Base-by-base conservation (phyloP, 169 alveolate species). In the Eimeria praecox region DNA sequence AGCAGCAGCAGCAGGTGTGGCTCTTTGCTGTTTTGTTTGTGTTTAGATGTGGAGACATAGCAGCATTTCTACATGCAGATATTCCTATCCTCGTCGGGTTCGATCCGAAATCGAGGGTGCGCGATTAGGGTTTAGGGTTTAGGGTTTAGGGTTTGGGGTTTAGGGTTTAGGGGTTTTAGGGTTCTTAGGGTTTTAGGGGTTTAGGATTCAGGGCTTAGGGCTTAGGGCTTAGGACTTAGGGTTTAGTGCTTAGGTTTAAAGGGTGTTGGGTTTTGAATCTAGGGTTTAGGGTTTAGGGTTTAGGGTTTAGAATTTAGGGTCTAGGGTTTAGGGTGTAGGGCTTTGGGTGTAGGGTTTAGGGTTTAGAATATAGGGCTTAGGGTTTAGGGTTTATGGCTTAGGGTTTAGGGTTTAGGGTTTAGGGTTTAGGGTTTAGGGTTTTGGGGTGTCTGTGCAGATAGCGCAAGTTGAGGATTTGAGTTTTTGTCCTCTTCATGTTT, bases 31-130 rank as follows among this genome's bases (percentile, higher is more conserved):
- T 3, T 82, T 8, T 56, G 66, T 18, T 14, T 16, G 66, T 27
- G 75, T 52, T 30, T 75, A 82, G 91, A 10, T 33, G 3, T 14
- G 91, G 91, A 12, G 91, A 82, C 52, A 10, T 82, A 3, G 91
- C 91, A 20, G 91, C 66, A 9, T 52, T 82, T 33, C 20, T 82
- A 38, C 73, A 27, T 46, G 91, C 91, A 46, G 91, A 82, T 52
- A 27, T 82, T 1, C 35, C 91, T 9, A 82, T 82, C 49, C 62
- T 54, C 22, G 38, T 82, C 2, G 91, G 91, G 30, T 38, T 9
- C 22, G 6, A 9, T 8, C 42, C 62, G 5, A 16, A 6, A 1
- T 78, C 42, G 4, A 18, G 38, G 88, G 88, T 78, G 86, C 2
- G 62, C 16, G 40, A 24, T 27, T 62, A 62, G 73, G 73, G 73